Conservation (phyloP, 768 basidiomycete species). For the Lactarius indigo region DNA sequence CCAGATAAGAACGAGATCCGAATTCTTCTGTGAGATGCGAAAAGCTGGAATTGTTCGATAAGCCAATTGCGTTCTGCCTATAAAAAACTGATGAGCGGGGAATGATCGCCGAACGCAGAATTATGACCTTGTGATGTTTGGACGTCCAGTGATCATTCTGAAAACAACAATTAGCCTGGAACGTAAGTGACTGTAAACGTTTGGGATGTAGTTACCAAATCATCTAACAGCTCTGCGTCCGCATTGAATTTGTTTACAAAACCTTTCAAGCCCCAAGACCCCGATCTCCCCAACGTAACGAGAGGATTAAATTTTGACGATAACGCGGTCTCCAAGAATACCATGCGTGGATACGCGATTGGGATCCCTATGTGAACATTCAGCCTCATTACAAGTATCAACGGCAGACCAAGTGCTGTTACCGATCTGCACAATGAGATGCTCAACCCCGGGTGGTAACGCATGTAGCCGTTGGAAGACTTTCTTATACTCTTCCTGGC, state of each 20-base stretch:
- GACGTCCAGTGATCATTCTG: slow-evolving; percentile 95
- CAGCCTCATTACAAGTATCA: not conserved
- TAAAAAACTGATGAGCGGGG: slow-evolving; percentile 13
- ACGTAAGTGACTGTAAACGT: slow-evolving; percentile 23
- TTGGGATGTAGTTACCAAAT: slow-evolving; percentile 51
- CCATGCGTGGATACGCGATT: slow-evolving; percentile 91
- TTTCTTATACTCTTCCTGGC: slow-evolving; percentile 64
- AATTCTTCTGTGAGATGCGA: slow-evolving; percentile 57
- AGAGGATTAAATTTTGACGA: slow-evolving; percentile 85
- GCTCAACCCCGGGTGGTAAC: slow-evolving; percentile 68
- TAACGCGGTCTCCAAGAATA: slow-evolving; percentile 76
- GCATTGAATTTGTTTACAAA: slow-evolving; percentile 89
- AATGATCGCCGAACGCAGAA: not conserved
- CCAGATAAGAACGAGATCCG: slow-evolving; percentile 88
- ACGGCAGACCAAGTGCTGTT: slow-evolving; percentile 5
- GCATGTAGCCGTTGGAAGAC: slow-evolving; percentile 60
- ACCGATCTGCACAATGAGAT: slow-evolving; percentile 83
- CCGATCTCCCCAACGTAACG: slow-evolving; percentile 64
- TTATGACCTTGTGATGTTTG: slow-evolving; percentile 62
- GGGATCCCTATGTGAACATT: slow-evolving; percentile 51
- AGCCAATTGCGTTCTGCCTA: slow-evolving; percentile 91
- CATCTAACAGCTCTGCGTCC: slow-evolving; percentile 92
- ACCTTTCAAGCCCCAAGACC: slow-evolving; percentile 64
- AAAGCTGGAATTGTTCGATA: slow-evolving; percentile 70
- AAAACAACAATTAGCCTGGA: not conserved